A percentile compares a stretch with the other conserved stretches of the same genome.
Conservation (phyloP, 176 grass and related monocot genomes). For the Zoysia pacifica region DNA sequence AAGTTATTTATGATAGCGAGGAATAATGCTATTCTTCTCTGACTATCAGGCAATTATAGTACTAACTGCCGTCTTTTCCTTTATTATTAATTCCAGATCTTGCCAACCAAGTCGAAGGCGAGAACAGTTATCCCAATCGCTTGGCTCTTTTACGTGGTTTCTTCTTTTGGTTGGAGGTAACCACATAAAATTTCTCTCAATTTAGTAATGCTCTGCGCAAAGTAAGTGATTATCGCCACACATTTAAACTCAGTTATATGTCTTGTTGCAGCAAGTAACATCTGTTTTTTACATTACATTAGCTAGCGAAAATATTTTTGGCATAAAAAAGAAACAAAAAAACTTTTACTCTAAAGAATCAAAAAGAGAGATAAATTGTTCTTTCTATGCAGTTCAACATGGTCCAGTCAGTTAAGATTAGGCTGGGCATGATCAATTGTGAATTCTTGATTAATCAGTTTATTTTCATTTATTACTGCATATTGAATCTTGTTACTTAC, state of each 20-base stretch:
- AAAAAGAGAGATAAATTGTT: background rate
- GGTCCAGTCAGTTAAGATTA: conserved; percentile 1
- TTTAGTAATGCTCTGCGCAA: conserved; percentile 10
- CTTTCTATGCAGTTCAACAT: background rate
- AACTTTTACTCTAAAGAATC: no score
- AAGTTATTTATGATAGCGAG: background rate
- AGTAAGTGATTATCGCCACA: background rate
- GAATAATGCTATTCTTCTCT: conserved; percentile 21
- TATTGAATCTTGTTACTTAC: background rate
- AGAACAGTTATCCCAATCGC: conserved; percentile 36
- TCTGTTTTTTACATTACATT: background rate
- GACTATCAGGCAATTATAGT: background rate
- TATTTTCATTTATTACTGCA: background rate
- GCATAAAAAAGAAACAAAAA: background rate
- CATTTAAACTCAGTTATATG: conserved; percentile 17
- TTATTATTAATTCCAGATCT: conserved; percentile 51
- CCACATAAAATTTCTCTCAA: background rate
- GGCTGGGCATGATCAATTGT: background rate
- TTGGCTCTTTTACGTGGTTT: conserved; percentile 75
- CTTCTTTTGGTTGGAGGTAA: conserved; percentile 79
- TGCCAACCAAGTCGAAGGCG: conserved; percentile 39
- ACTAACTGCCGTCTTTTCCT: conserved; percentile 17
- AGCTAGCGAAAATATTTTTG: conserved; percentile 7
- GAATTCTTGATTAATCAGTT: conserved; percentile 16
- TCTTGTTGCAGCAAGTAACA: conserved; percentile 14